Conservation (phyloP, 1,284 basidiomycete species). For the Leccinum solheimii region DNA sequence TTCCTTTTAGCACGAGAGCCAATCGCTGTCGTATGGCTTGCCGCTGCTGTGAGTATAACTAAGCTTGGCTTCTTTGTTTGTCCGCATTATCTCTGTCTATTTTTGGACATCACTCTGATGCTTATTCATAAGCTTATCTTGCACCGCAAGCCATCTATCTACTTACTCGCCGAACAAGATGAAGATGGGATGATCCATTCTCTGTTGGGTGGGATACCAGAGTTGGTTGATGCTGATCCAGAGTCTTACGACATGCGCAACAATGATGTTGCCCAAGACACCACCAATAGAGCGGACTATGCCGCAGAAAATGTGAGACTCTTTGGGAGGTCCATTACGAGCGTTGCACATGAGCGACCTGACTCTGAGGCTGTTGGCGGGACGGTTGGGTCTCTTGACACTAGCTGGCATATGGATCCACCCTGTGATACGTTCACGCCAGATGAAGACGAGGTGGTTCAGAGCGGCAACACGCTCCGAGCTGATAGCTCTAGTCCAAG, state of each 20-base stretch:
- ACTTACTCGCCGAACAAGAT: conserved; percentile 55
- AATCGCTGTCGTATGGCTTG: conserved; percentile 78
- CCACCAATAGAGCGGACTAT: neutral
- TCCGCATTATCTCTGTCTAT: neutral
- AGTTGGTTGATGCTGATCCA: conserved; percentile 51
- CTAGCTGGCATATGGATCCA: neutral
- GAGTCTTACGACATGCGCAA: conserved; percentile 13
- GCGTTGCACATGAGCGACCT: neutral
- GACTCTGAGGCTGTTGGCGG: neutral
- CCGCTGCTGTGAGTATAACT: conserved; percentile 64
- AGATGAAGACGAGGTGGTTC: neutral
- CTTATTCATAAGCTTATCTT: conserved; percentile 53
- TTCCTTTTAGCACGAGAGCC: conserved; percentile 84
- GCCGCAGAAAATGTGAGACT: conserved; percentile 1
- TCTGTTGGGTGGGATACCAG: conserved; percentile 70
- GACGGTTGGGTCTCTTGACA: neutral
- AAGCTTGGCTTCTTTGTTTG: neutral
- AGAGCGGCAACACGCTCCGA: neutral
- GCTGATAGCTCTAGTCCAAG: neutral
- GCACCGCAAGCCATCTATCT: conserved; percentile 58
- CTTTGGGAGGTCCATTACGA: neutral
- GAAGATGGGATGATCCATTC: conserved; percentile 88
- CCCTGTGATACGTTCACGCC: neutral
- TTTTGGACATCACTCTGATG: conserved; percentile 7
- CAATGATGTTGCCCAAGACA: neutral